A percentile compares a stretch with the other conserved stretches of the same genome.
Conservation (phyloP, 768 basidiomycete species). For the Suillus placidus region DNA sequence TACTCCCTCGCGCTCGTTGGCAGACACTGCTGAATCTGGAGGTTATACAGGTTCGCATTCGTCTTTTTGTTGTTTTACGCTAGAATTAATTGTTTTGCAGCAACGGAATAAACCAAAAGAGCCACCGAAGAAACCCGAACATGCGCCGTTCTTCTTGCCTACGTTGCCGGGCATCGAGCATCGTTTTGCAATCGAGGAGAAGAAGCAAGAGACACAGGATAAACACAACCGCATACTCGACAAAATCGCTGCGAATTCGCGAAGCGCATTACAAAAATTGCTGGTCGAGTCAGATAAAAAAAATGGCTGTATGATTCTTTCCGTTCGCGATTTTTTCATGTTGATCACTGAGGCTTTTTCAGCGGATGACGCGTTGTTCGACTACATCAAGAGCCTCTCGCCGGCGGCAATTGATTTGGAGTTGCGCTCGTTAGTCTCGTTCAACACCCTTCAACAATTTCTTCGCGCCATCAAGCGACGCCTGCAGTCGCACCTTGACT, state of each 20-base stretch:
- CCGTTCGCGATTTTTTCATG: conserved; percentile 7
- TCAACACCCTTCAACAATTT: conserved; percentile 68
- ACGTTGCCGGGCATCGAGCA: conserved; percentile 86
- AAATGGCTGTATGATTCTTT: conserved; percentile 65
- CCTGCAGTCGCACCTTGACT: conserved; percentile 80
- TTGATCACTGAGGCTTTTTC: conserved; percentile 9
- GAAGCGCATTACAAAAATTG: conserved; percentile 73
- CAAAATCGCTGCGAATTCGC: conserved; percentile 49
- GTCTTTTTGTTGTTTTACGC: not conserved
- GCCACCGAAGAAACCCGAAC: conserved; percentile 91
- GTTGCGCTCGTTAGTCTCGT: conserved; percentile 72
- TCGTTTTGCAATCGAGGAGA: conserved; percentile 65
- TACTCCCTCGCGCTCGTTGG: conserved; percentile 92
- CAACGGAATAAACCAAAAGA: conserved; percentile 97
- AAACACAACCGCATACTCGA: conserved; percentile 57
- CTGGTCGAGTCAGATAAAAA: conserved; percentile 56
- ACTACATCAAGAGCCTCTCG: conserved; percentile 80
- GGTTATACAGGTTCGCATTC: conserved; percentile 73
- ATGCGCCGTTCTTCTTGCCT: conserved; percentile 97
- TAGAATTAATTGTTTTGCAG: conserved; percentile 39
- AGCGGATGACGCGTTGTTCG: conserved; percentile 82
- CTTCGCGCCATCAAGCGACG: conserved; percentile 73
- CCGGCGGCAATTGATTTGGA: conserved; percentile 93
- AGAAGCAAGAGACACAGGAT: conserved; percentile 40
- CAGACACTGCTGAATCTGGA: conserved; percentile 96